These are phyloP conservation scores for Chlamydomonas reinhardtii DNA, from an alignment of 163 green algal species.

Conservation along the genomic window DNA sequence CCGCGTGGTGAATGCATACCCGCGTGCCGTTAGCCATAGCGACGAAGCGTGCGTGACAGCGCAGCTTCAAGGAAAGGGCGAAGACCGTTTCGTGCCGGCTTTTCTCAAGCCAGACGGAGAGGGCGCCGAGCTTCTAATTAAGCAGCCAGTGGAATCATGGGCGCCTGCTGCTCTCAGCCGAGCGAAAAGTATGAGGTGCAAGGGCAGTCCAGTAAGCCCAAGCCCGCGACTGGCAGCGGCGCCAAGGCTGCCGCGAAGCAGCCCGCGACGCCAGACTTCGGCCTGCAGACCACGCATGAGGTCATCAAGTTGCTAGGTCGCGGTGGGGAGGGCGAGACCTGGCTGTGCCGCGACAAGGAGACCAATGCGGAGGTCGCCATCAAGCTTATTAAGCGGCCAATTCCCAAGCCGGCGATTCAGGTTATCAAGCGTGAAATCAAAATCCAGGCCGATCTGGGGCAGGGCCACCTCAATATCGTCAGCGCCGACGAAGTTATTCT, in stretches of 20 bases:
- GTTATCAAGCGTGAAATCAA: constrained; percentile 83
- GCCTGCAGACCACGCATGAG: constrained; percentile 59
- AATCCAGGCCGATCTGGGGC: constrained; percentile 88
- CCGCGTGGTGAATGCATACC: no score
- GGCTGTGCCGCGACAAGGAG: constrained; percentile 75
- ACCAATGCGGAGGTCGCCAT: constrained; percentile 85
- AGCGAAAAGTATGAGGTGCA: constrained; percentile 34
- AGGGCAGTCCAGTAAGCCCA: neutral
- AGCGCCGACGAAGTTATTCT: constrained; percentile 88
- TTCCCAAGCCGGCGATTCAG: constrained; percentile 83
- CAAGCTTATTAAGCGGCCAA: constrained; percentile 93
- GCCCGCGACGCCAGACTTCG: constrained; percentile 54
- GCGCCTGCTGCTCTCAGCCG: constrained; percentile 29
- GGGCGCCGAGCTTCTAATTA: no score
- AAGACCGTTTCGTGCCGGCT: no score
- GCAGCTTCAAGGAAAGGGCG: no score
- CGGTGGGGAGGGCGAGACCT: constrained; percentile 91
- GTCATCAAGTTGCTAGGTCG: constrained; percentile 80
- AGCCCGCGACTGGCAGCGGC: neutral
- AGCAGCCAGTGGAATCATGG: constrained; percentile 7
- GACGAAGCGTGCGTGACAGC: no score
- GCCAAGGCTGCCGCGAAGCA: neutral
- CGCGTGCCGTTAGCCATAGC: no score
- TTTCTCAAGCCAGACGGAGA: no score
- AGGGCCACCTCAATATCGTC: constrained; percentile 93